Conservation (phyloP, 768 basidiomycete species). For the Russula emetica region DNA sequence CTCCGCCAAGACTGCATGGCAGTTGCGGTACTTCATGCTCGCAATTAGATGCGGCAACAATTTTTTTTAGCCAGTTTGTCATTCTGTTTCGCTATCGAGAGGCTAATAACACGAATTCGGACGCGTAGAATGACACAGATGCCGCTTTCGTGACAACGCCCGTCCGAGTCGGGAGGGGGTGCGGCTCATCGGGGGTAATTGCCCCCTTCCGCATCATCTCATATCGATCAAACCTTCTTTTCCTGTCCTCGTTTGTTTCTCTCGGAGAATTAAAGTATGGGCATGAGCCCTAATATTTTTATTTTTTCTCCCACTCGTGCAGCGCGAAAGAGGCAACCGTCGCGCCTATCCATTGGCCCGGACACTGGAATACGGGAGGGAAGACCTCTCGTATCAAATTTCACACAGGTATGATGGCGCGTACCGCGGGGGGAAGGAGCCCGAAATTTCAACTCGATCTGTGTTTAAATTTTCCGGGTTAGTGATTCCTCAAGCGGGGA, state of each 20-base stretch:
- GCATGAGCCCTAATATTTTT: neutral
- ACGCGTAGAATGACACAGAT: neutral
- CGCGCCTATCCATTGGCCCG: conserved; percentile 6
- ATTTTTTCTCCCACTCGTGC: neutral
- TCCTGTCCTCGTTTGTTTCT: conserved; percentile 4
- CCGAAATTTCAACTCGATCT: conserved; percentile 10
- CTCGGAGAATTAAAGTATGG: conserved; percentile 21
- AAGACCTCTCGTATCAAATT: neutral
- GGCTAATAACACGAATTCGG: conserved; percentile 1
- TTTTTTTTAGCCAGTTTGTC: neutral
- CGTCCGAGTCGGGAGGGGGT: neutral
- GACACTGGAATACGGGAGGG: conserved; percentile 13
- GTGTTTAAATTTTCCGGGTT: conserved; percentile 9
- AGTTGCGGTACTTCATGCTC: neutral
- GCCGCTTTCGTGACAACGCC: conserved; percentile 1
- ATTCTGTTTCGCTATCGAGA: conserved; percentile 7
- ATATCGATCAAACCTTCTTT: conserved; percentile 27
- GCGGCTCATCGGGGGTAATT: conserved; percentile 2
- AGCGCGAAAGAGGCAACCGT: conserved; percentile 17
- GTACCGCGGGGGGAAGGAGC: neutral
- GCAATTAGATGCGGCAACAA: neutral
- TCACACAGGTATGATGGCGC: conserved; percentile 7
- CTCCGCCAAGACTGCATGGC: neutral
- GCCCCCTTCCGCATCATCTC: conserved; percentile 12
- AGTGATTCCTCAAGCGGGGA: conserved; percentile 7